Evolutionary conservation across 768 basidiomycete genomes (phyloP).

Genomic region (Suillus alpinus): DNA sequence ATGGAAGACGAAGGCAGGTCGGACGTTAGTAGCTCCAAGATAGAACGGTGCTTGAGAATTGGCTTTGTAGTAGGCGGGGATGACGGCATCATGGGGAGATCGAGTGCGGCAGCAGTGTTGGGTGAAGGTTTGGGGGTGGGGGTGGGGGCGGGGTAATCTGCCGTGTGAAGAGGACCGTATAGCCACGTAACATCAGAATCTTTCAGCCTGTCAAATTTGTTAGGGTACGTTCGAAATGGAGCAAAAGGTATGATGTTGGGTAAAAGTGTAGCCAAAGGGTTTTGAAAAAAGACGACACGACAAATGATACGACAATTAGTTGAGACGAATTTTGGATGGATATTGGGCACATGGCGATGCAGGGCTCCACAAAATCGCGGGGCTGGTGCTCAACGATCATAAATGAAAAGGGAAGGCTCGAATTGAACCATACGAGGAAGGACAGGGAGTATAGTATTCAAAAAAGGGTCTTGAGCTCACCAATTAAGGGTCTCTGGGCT

Average conservation of each 20-base stretch:
- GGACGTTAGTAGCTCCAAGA: constrained; percentile 82
- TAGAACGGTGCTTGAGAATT: constrained; percentile 93
- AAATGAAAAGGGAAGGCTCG: constrained; percentile 1
- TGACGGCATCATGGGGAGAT: constrained; percentile 36
- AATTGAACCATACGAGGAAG: background rate
- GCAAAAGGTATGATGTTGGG: background rate
- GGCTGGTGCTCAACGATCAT: constrained; percentile 4
- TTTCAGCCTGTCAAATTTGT: constrained; percentile 72
- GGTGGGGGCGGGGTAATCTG: constrained; percentile 78
- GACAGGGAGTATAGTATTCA: constrained; percentile 5
- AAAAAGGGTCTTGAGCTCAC: constrained; percentile 46
- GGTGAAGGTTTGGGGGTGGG: constrained; percentile 49
- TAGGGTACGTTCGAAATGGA: constrained; percentile 7
- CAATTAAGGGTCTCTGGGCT: constrained; percentile 98
- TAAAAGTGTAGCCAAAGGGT: background rate
- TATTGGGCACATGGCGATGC: background rate
- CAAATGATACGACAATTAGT: constrained; percentile 10
- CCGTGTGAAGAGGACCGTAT: constrained; percentile 94
- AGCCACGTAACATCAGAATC: constrained; percentile 99
- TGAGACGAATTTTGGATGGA: background rate
- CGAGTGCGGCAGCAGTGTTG: constrained; percentile 33
- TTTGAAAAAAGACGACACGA: background rate
- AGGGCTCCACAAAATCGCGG: background rate
- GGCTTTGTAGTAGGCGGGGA: constrained; percentile 56
- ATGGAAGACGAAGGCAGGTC: constrained; percentile 63